Conservation (phyloP, 768 basidiomycete species). For the Suillus lakei region DNA sequence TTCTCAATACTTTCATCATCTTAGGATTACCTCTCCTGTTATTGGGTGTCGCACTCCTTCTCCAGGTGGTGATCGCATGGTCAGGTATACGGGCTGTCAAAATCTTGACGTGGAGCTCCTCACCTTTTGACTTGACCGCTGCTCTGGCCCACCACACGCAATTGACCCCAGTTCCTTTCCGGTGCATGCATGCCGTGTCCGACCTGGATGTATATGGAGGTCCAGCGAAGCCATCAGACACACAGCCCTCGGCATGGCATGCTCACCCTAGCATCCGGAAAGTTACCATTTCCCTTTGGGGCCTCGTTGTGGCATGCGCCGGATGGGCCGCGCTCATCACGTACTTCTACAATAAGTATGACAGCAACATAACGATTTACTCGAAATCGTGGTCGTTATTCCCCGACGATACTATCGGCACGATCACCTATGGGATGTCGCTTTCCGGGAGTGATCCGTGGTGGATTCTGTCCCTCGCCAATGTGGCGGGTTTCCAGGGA, state of each 20-base stretch:
- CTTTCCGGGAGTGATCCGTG: conserved; percentile 24
- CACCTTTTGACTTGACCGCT: conserved; percentile 33
- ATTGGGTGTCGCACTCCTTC: conserved; percentile 26
- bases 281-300: conserved; percentile 27
- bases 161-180: conserved; percentile 22
- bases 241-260: conserved; percentile 33
- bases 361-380: conserved; percentile 9
- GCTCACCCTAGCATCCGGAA: conserved; percentile 27
- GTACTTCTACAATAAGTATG: conserved; percentile 9
- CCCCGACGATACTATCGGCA: too few relatives aligned
- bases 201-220: conserved; percentile 10
- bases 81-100: conserved; percentile 22
- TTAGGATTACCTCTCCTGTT: conserved; percentile 29
- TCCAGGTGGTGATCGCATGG: conserved; percentile 30
- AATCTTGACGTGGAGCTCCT: conserved; percentile 39
- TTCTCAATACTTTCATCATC: neutral
- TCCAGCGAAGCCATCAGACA: conserved; percentile 18
- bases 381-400: conserved; percentile 30
- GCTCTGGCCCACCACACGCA: conserved; percentile 33
- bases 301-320: conserved; percentile 23
- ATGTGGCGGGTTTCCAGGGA: conserved; percentile 32
- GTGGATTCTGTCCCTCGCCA: conserved; percentile 33
- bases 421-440: conserved; percentile 35
- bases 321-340: conserved; percentile 26
- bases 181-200: conserved; percentile 31